A percentile compares a stretch with the other conserved stretches of the same genome.
Conservation (phyloP, 2,329 filamentous ascomycete species). For the Fusarium kyushuense region DNA sequence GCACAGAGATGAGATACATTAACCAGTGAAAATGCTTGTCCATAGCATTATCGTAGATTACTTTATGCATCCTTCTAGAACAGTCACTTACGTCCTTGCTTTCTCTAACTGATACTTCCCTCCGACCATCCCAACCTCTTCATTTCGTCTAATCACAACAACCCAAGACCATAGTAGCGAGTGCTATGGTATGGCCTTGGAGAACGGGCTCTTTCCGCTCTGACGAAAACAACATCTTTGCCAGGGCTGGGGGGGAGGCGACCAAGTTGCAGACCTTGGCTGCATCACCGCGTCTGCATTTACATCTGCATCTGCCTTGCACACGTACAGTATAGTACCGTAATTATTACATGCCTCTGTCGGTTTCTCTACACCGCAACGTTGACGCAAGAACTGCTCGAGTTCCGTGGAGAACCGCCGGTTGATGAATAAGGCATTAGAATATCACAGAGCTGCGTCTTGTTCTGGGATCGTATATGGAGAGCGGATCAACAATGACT, state of each 20-base stretch:
- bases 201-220: background rate
- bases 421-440: constrained; percentile 15
- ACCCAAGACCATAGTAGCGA: background rate
- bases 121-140: constrained; percentile 16
- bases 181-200: background rate
- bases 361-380: constrained; percentile 36
- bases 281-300: background rate
- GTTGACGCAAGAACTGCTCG: constrained; percentile 7
- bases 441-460: background rate
- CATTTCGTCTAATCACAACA: constrained; percentile 8
- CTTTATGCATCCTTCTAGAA: constrained; percentile 34
- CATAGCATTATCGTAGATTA: constrained; percentile 18
- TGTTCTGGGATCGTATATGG: background rate
- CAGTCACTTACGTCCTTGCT: constrained; percentile 16
- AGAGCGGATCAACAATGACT: background rate
- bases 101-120: background rate
- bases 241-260: constrained; percentile 1
- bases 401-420: background rate
- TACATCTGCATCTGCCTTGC: constrained; percentile 19
- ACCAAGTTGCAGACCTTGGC: background rate
- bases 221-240: constrained; percentile 11
- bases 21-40: constrained; percentile 16
- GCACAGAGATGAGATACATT: constrained; percentile 1
- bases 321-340: constrained; percentile 8
- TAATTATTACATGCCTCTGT: constrained; percentile 6